A percentile compares a stretch with the other conserved stretches of the same genome.
Evolutionary conservation across 2,329 filamentous ascomycete genomes (phyloP).

Genomic region (Exserohilum rostratum): DNA sequence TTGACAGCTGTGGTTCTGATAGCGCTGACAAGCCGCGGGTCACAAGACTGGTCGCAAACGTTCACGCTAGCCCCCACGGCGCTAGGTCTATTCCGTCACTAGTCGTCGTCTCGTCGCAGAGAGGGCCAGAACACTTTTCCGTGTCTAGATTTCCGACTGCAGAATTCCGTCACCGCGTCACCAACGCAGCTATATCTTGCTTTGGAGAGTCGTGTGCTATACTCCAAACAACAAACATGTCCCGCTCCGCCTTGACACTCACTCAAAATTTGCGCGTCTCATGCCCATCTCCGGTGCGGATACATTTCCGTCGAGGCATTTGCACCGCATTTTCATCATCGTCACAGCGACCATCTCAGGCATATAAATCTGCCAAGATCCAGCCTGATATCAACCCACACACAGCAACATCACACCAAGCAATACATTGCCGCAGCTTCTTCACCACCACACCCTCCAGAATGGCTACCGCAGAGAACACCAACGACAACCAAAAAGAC

Average conservation of each 20-base stretch:
- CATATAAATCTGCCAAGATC: background rate
- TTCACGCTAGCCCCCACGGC: background rate
- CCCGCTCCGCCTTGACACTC: background rate
- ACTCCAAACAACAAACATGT: background rate
- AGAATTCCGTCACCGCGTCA: background rate
- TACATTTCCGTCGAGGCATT: constrained; percentile 3
- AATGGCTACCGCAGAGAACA: background rate
- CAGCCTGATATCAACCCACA: background rate
- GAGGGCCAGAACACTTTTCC: background rate
- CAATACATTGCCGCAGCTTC: background rate
- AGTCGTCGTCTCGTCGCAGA: background rate
- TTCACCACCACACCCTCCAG: background rate
- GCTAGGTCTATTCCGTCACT: background rate
- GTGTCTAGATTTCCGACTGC: background rate
- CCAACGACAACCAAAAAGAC: constrained; percentile 37
- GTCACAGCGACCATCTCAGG: background rate
- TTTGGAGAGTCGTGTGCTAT: background rate
- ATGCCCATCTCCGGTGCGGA: background rate
- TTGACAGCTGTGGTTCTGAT: background rate
- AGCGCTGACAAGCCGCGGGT: background rate
- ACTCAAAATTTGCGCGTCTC: background rate
- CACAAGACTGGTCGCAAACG: background rate
- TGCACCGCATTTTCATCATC: background rate
- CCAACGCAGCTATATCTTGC: background rate
- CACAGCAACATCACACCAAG: background rate